Percentiles rank a stretch among this genome's conserved stretches.
phyloP scores from a whole-genome alignment of 2,329 filamentous ascomycete species.

The Penicillium sp. region DNA sequence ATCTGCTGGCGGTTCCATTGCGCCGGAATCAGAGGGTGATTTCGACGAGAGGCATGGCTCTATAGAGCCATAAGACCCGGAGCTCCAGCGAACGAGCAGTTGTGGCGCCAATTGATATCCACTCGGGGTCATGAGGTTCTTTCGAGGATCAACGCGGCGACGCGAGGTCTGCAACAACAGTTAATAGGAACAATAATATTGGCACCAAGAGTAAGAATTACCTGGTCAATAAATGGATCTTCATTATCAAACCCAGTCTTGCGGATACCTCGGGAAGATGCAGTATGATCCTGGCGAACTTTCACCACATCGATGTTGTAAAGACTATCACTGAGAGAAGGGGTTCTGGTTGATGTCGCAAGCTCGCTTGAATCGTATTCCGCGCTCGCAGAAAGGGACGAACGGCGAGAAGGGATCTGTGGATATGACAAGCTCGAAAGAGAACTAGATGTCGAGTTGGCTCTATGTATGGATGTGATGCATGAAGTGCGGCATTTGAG shows the following conservation, averaged over 20 bases:
- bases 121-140: background rate
- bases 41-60: conserved; percentile 3
- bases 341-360: conserved; percentile 23
- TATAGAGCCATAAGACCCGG: conserved; percentile 19
- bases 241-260: background rate
- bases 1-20: background rate
- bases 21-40: background rate
- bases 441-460: conserved; percentile 2
- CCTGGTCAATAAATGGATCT: conserved; percentile 19
- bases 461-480: conserved; percentile 1
- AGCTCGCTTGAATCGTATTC: conserved; percentile 13
- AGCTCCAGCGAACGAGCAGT: conserved; percentile 24
- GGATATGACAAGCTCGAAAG: conserved; percentile 17
- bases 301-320: conserved; percentile 26
- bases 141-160: background rate
- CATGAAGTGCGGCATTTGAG: conserved; percentile 38
- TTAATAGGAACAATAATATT: conserved; percentile 2
- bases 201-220: background rate
- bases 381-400: conserved; percentile 22
- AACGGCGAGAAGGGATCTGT: conserved; percentile 27
- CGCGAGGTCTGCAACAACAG: conserved; percentile 5
- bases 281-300: conserved; percentile 7
- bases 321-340: conserved; percentile 20
- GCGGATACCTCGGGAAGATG: background rate
- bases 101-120: conserved; percentile 6